Evolutionary conservation across 2,329 filamentous ascomycete species (phyloP), one percentile per base, ranked within the genome.

Genomic region (Ceratocystis harringtonii): DNA sequence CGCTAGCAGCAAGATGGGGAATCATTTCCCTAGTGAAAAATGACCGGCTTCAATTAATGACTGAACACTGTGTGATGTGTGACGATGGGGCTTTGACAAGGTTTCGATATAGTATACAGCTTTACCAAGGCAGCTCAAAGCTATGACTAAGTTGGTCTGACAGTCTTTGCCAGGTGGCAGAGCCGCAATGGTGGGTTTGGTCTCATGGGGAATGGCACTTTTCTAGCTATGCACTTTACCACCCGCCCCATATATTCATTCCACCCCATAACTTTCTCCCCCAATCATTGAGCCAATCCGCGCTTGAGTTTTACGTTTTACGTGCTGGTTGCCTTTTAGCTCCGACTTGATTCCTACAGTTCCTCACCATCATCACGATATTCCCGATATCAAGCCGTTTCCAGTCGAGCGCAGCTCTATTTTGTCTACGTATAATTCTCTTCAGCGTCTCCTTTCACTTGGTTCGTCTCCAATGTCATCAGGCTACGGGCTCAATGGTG

Each of bases 401-500:
- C 55, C 15, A 36, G 30, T 30, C 55, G 5, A 15, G 12, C 12
- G 7, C 22, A 25, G 8, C 8, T 19, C 17, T 28, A 3, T 12
- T n/a, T 36, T 8, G 28, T n/a, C 30, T 1, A n/a, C 55, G 15
- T n/a, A 58, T 6, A 17, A 32, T 30, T 32, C 30, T 15, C 22
- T 12, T 62, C 48, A 32, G 22, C 17, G 19, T 8, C 36, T 32
- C 30, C 32, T 36, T 32, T 65, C 8, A 32, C 61, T 28, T 25
- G 15, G 28, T 55, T 36, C 44, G 30, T 45, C 48, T 71, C 73
- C 69, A 73, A 92, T 92, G 89, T 81, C 89, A 77, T 92, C 89
- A 73, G 89, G 89, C 78, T 92, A 86, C 76, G 89, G 89, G 76
- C 80, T 95, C 76, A 81, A 84, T 75, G 89, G 89, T 77, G 89